phyloP scores from a whole-genome alignment of 2,329 filamentous ascomycete species.

The Neofusicoccum kwambonambiense region DNA sequence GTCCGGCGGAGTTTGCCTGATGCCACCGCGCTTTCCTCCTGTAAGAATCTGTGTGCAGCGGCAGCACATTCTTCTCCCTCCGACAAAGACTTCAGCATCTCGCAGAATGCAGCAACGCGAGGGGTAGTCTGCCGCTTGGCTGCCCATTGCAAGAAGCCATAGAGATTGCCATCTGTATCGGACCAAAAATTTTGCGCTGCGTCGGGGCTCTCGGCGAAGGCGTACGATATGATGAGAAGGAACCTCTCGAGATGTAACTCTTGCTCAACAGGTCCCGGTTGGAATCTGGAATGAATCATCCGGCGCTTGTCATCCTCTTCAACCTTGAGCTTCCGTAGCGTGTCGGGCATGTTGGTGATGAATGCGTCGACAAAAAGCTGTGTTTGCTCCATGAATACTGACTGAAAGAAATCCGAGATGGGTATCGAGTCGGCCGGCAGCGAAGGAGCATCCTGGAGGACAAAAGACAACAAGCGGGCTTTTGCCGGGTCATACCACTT shows the following conservation, averaged over 20 bases:
- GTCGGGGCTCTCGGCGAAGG: constrained; percentile 82
- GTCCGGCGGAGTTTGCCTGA: constrained; percentile 78
- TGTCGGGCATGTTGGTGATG: constrained; percentile 92
- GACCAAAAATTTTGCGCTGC: constrained; percentile 88
- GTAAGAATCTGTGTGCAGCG: constrained; percentile 81
- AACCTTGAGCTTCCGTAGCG: constrained; percentile 77
- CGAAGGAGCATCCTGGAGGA: constrained; percentile 75
- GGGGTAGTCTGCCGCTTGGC: constrained; percentile 92
- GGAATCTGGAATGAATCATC: constrained; percentile 45
- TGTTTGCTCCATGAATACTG: constrained; percentile 72
- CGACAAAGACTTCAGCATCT: constrained; percentile 88
- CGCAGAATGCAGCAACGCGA: constrained; percentile 93
- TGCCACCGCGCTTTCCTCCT: constrained; percentile 71
- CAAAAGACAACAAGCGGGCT: constrained; percentile 74
- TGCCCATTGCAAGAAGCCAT: constrained; percentile 96
- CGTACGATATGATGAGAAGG: constrained; percentile 85
- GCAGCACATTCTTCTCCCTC: constrained; percentile 79
- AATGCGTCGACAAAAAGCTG: constrained; percentile 89
- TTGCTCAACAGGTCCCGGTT: constrained; percentile 52
- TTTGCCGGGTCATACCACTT: constrained; percentile 89
- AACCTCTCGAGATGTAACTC: constrained; percentile 75
- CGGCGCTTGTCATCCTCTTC: constrained; percentile 85
- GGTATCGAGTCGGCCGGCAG: constrained; percentile 66
- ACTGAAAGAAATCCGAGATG: constrained; percentile 71
- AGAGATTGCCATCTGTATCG: constrained; percentile 87